Evolutionary conservation across 2,329 filamentous ascomycete species (phyloP).

Genomic region (Pleurostoma richardsiae): DNA sequence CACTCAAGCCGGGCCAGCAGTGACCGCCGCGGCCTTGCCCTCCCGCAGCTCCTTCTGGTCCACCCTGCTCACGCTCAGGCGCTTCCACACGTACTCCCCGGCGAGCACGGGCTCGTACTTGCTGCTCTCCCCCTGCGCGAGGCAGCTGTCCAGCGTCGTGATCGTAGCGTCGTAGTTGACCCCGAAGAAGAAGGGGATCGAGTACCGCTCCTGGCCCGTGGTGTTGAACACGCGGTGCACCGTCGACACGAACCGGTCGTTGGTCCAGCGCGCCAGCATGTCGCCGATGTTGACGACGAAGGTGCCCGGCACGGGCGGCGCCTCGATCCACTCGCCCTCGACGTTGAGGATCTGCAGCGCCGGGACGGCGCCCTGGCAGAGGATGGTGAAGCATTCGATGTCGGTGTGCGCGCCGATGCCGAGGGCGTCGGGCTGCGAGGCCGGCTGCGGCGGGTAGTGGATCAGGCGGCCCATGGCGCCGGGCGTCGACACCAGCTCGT

Average conservation of each 20-base stretch:
- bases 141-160: constrained; percentile 21
- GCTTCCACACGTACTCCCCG: constrained; percentile 3
- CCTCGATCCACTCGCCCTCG: constrained; percentile 12
- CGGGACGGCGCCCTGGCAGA: constrained; percentile 6
- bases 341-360: constrained; percentile 9
- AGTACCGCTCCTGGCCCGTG: constrained; percentile 4
- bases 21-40: background rate
- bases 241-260: constrained; percentile 7
- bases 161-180: constrained; percentile 7
- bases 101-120: constrained; percentile 3
- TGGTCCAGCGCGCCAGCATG: constrained; percentile 7
- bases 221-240: constrained; percentile 3
- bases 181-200: constrained; percentile 8
- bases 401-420: constrained; percentile 12
- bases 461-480: constrained; percentile 7
- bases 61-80: background rate
- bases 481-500: constrained; percentile 1
- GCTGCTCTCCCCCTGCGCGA: background rate
- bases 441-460: constrained; percentile 11
- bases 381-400: constrained; percentile 12
- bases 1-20: background rate
- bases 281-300: constrained; percentile 9
- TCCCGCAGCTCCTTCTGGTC: constrained; percentile 1
- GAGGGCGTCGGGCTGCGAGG: constrained; percentile 3
- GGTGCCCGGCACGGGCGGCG: constrained; percentile 6